Evolutionary conservation across 2,329 filamentous ascomycete genomes (phyloP).

Genomic region (Aquanectria penicillioides): DNA sequence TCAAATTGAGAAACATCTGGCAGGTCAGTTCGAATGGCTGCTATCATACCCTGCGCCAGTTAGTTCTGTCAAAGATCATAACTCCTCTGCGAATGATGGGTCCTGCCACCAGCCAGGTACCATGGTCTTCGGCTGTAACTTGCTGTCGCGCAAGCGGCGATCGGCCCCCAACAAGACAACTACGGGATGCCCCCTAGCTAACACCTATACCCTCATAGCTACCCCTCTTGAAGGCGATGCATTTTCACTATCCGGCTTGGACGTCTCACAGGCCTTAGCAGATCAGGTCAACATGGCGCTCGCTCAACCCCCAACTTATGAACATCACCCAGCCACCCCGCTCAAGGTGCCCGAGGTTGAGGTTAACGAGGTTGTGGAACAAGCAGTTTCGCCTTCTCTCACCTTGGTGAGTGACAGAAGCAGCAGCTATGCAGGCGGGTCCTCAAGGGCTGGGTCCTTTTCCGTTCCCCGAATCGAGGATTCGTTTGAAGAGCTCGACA

Average conservation of each 20-base stretch:
- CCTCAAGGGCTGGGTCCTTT: slow-evolving; percentile 44
- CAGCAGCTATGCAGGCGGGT: slow-evolving; percentile 48
- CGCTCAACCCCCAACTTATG: slow-evolving; percentile 38
- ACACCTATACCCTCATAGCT: slow-evolving; percentile 59
- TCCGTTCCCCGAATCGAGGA: slow-evolving; percentile 67
- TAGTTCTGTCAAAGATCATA: slow-evolving; percentile 33
- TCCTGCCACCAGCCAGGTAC: slow-evolving; percentile 30
- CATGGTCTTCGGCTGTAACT: slow-evolving; percentile 62
- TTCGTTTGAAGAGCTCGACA: slow-evolving; percentile 70
- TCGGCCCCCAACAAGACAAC: slow-evolving; percentile 33
- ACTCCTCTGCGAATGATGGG: slow-evolving; percentile 22
- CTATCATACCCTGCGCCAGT: slow-evolving; percentile 50
- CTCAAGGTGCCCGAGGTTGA: slow-evolving; percentile 44
- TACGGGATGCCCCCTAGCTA: slow-evolving; percentile 37
- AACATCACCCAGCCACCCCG: slow-evolving; percentile 32
- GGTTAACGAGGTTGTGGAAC: slow-evolving; percentile 41
- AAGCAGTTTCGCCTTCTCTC: slow-evolving; percentile 47
- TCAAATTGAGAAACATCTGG: slow-evolving; percentile 54
- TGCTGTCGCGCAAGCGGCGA: slow-evolving; percentile 52
- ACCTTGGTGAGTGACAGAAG: slow-evolving; percentile 44
- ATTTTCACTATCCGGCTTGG: slow-evolving; percentile 28
- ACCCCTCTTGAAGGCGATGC: slow-evolving; percentile 51
- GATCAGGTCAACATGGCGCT: slow-evolving; percentile 38
- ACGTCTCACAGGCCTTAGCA: slow-evolving; percentile 21
- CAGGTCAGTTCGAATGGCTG: slow-evolving; percentile 63